Base-by-base conservation (phyloP, 208 protist species). In the Leptomonas pyrrhocoris region DNA sequence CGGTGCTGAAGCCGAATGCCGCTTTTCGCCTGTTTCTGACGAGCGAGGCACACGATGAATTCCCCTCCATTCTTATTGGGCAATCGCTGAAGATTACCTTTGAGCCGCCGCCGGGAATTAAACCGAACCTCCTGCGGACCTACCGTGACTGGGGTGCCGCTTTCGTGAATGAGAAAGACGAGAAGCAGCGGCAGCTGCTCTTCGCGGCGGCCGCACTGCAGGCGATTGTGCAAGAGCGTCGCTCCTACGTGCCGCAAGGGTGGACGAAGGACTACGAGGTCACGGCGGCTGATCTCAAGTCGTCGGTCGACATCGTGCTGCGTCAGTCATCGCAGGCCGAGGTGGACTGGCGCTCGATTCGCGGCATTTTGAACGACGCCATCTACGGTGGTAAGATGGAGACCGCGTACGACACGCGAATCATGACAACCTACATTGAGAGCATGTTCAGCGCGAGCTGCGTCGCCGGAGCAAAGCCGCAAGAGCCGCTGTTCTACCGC, bases 241-340 rank as follows among this genome's bases (percentile, higher is more conserved):
- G 96, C 62, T 98, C 93, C 2, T 99, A 98, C 84, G 92, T 98
- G 19, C 98, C 98, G 28, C 98, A 99, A 60, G 98, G 98, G 11
- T 99, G 98, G 97, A 92, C 93, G 36, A 98, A 98, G 76, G 93
- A 93, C 65, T 99, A 99, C 85, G 98, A 99, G 81, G 97, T 99
- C 55, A 97, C 94, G 0, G 76, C 85, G 12, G 81, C 97, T 2
- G 98, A 99, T 81, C 80, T 99, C 1, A 94, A 97, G 63, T 90
- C 94, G 19, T 85, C 90, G 3, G 72, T 87, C 6, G 89, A 99
- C 74, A 93, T 99, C 68, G 94, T 99, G 43, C 61, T 93, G 16
- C 80, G 86, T 2, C 86, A 93, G 65, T 86, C 78, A 0, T 58
- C 74, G 27, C 12, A 61, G 43, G 82, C 83, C 19, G 76, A 75